Base-by-base conservation (phyloP, 306 rosid genomes). In the Acacia acuminata region DNA sequence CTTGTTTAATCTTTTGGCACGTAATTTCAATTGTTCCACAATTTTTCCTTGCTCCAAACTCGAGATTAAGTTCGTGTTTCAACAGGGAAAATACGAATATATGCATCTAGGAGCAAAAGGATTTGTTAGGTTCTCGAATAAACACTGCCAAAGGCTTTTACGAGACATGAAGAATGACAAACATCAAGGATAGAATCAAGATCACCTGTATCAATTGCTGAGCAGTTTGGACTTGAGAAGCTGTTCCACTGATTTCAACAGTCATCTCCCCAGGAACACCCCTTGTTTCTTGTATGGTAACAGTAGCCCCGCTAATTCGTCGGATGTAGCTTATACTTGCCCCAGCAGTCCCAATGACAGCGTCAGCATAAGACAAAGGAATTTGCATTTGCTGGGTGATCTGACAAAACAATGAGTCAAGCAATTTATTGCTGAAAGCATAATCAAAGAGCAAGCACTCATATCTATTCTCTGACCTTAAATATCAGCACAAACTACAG, bases 261-360 rank as follows among this genome's bases (percentile, higher is more conserved):
- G 99, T 96, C 99, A 96, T 96, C 88, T 96, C 98, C 76, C 97
- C 96, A 44, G 98, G 99, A 84, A 92, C 98, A 81, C 98, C 99
- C 87, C 97, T 88, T 5, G 98, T 88, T 90, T 96, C 99, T 86
- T 96, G 98, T 42, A 96, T 94, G 25, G 99, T 85, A 66, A 96
- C 98, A 34, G 97, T 94, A 58, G 99, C 97, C 71, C 98, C 98
- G 83, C 99, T 96, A 68, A 94, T 97, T 34, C 99, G 89, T 80
- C 99, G 90, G 61, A 94, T 96, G 87, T 96, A 96, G 87, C 99
- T 96, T 86, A 94, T 94, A 86, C 88, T 94, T 14, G 98, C 85
- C 79, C 99, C 98, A 51, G 97, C 97, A 40, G 99, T 86, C 71
- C 99, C 99, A 81, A 96, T 96, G 64, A 96, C 98, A 79, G 98